Evolutionary conservation across 2,329 filamentous ascomycete species (phyloP), one percentile per base, ranked within the genome.

Genomic region (Pezicula neosporulosa): DNA sequence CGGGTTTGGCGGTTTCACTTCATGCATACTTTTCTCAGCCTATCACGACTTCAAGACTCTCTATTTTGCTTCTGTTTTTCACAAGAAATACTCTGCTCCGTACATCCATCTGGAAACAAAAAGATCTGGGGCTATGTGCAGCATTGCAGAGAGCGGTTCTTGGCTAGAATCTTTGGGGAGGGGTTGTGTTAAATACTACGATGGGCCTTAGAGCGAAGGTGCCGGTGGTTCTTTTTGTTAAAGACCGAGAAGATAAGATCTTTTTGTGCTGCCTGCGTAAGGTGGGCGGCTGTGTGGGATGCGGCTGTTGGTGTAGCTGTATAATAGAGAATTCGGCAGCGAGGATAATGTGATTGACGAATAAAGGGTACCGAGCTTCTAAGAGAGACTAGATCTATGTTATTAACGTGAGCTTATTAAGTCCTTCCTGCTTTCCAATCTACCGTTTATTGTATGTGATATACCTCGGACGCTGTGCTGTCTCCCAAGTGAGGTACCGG

Each of bases 1-100:
- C 59, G 56, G 60, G 64, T 53, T 59, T 55, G 59, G 48, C 6
- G 30, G 30, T 33, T 57, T 55, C 55, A 55, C 49, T 63, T 61
- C 59, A 60, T 59, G 54, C 58, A 59, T 61, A 42, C 51, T 51
- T 50, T 57, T 56, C 50, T 50, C 51, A 38, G 16, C n/a, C 28
- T 44, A 52, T 59, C 47, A 59, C 51, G 56, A 57, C 38, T 54
- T 52, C 51, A 56, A 57, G 51, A 55, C 46, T 44, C 44, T 52
- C 47, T 51, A 50, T 28, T 52, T 44, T 33, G 44, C 50, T 48
- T 48, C 39, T 45, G 36, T 46, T 19, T 16, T 36, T 38, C 21
- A 41, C 15, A 24, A 13, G 13, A 15, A 24, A 16, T 18, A 15
- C 24, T 15, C 15, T 19, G 39, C 44, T 49, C 36, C 36, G 44